Base-by-base conservation (phyloP, 2,329 filamentous ascomycete genomes). In the Emericellopsis atlantica region DNA sequence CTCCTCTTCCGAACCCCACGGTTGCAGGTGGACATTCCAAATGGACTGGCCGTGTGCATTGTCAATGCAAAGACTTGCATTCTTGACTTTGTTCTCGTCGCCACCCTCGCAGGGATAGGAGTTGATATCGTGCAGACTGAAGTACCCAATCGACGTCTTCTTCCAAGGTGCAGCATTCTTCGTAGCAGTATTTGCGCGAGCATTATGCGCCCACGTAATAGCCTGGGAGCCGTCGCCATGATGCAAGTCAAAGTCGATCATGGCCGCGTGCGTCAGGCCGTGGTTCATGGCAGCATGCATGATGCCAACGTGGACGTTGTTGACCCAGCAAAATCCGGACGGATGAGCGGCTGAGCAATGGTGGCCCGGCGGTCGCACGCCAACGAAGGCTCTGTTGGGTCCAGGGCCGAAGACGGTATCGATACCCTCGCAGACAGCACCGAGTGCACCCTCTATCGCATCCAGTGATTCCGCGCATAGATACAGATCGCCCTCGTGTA, bases 271-370 rank as follows among this genome's bases (percentile, higher is more conserved):
- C 0, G 90, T 96, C 23, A 96, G 65, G 1, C 84, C 88, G 54
- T 98, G 84, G 32, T 74, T 75, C 46, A 90, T 76, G 16, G 86
- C 81, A 10, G 81, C 90, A 58, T 98, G 85, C 58, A 93, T 84
- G 48, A 98, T 95, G 1, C 90, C 92, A 18, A 98, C 86, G 55
- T 96, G 90, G 1, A 98, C 88, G 55, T 98, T 98, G 60, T 98
- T 98, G 39, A 98, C 66, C 90, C 92, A 98, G 64, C 92, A 98
- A 56, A 98, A 98, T 0, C 92, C 92, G 2, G 90, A 95, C 0
- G 92, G 92, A 51, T 83, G 81, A 39, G 83, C 77, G 4, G 86
- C 78, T 3, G 90, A 95, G 61, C 92, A 98, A 56, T 98, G 92
- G 56, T 98, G 92, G 1, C 92, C 92, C 0, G 92, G 92, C 5